Percentiles rank a stretch among this genome's conserved stretches.
These are phyloP conservation scores for Anastatica hierochuntica DNA, from an alignment of 345 rosid genomes.

Conservation along the genomic window DNA sequence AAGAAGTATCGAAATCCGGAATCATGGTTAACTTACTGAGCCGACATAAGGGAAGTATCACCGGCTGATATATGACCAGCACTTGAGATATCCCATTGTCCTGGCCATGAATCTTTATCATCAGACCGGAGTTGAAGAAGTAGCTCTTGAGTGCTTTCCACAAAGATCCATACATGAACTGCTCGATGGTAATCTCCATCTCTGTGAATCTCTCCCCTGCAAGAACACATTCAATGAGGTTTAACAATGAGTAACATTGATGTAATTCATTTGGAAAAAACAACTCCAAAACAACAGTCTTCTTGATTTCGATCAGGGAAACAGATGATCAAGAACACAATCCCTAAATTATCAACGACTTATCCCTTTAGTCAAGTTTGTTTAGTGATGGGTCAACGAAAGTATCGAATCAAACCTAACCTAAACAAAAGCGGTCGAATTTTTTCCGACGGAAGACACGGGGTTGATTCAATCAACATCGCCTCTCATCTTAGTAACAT, in stretches of 20 bases:
- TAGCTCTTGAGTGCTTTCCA: conserved; percentile 67
- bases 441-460: neutral
- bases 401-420: conserved; percentile 7
- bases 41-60: conserved; percentile 63
- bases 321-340: neutral
- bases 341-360: neutral
- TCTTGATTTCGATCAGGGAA: neutral
- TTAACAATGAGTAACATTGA: neutral
- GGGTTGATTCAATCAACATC: neutral
- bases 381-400: conserved; percentile 17
- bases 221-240: no score
- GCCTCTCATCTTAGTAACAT: no score
- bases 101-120: conserved; percentile 83
- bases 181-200: conserved; percentile 92
- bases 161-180: conserved; percentile 77
- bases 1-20: neutral
- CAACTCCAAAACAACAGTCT: neutral
- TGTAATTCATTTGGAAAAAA: neutral
- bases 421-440: neutral
- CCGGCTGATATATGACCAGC: conserved; percentile 96
- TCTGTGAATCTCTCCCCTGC: conserved; percentile 62
- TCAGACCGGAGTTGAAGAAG: conserved; percentile 79
- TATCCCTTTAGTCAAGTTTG: neutral
- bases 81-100: conserved; percentile 86
- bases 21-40: conserved; percentile 40